Evolutionary conservation across 202 grass and related monocot genomes (phyloP).

Genomic region (Musa balbisiana): DNA sequence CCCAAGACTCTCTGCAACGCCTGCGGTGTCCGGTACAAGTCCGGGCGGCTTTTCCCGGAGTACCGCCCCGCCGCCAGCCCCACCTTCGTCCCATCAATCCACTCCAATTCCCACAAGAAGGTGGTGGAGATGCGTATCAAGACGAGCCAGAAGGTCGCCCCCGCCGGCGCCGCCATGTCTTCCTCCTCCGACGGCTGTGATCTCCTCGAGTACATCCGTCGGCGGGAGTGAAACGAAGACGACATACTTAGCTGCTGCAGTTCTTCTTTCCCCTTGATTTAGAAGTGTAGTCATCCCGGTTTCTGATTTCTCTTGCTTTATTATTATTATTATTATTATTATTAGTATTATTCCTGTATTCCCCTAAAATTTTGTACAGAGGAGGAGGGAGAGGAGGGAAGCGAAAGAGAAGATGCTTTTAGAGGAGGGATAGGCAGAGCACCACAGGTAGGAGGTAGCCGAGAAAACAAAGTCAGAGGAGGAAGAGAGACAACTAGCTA

Average conservation of each 20-base stretch:
- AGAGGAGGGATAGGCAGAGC: neutral
- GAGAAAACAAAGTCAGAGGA: neutral
- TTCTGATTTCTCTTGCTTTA: neutral
- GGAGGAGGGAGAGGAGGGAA: neutral
- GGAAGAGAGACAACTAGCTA: neutral
- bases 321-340: neutral
- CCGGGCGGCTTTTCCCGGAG: conserved; percentile 92
- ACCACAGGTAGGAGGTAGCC: conserved; percentile 7
- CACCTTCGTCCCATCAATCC: conserved; percentile 72
- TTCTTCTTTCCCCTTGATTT: neutral
- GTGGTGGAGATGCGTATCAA: conserved; percentile 97
- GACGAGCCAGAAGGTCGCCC: neutral
- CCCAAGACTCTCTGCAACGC: conserved; percentile 99
- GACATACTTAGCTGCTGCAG: neutral
- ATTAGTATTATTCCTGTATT: neutral
- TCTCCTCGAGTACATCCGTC: conserved; percentile 80
- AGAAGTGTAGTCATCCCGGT: neutral
- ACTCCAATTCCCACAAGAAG: conserved; percentile 99
- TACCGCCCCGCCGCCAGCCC: conserved; percentile 94
- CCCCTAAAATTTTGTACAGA: conserved; percentile 21
- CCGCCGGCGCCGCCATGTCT: neutral
- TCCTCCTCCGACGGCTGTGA: conserved; percentile 30
- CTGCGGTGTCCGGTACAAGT: conserved; percentile 95
- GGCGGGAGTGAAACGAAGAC: conserved; percentile 34
- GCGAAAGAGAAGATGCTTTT: neutral